Base-by-base conservation (phyloP, 805 yeast genomes). In the Candida hispaniensis region DNA sequence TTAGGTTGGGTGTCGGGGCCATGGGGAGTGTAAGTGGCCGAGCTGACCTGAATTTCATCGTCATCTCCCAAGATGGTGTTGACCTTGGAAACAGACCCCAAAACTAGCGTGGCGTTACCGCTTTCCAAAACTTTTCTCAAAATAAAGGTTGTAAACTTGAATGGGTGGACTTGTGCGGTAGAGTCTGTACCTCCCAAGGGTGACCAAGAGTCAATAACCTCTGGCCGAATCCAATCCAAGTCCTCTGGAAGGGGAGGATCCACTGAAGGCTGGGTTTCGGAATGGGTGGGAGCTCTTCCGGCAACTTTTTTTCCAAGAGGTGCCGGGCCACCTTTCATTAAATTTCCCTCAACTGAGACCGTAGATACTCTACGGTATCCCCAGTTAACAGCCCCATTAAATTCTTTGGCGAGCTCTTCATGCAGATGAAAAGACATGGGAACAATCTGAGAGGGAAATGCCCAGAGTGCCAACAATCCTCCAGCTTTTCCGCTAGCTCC, bases 401-500 rank as follows among this genome's bases (percentile, higher is more conserved):
- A 81, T 58, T 73, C 67, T 40, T 76, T 74, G 6, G 93, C 71
- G 27, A 88, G 65, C 41, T 85, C 78, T 49, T 78, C 82, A 59
- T 88, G 98, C 43, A 88, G 64, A 44, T 71, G 69, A 59, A 85
- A 91, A 30, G 93, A 77, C 38, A 88, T 63, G 0, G 94, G 91
- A 6, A 85, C 97, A 33, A 88, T 73, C 55, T 82, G 94, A 47
- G 79, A 85, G 1, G 98, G 98, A 56, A 91, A 91, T 0, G 97
- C 97, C 93, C 96, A 86, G 14, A 80, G 67, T 1, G 97, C 96
- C 33, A 88, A 59, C 32, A 88, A 64, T 0, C 98, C 98, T 27
- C 97, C 98, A 5, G 98, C 97, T 50, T 88, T 91, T 38, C 98
- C 98, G 25, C 83, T 72, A 12, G 98, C 97, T 30, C 95, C 97